Conservation (phyloP, 208 protist genomes). For the Balamuthia mandrillaris region DNA sequence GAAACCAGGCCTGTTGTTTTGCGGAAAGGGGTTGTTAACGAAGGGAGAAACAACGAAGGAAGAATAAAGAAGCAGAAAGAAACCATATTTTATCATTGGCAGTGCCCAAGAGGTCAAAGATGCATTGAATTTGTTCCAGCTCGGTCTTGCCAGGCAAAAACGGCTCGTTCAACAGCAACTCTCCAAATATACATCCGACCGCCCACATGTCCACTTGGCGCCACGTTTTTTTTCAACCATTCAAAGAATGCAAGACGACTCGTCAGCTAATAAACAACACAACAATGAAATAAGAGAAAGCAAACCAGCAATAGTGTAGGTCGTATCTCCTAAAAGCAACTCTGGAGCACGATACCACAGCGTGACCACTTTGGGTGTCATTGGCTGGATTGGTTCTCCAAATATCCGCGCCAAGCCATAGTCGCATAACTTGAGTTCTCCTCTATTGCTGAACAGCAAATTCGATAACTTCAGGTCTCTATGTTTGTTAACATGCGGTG, state of each 20-base stretch:
- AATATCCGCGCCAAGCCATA: conserved; percentile 55
- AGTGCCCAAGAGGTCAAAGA: conserved; percentile 54
- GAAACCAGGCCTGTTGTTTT: neutral
- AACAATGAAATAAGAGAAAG: neutral
- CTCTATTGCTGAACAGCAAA: conserved; percentile 62
- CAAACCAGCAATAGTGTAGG: conserved; percentile 40
- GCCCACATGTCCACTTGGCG: conserved; percentile 74
- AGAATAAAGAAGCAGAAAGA: neutral
- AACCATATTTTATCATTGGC: conserved; percentile 43
- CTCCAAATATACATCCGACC: conserved; percentile 74
- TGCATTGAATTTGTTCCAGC: conserved; percentile 44
- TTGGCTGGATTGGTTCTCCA: conserved; percentile 46
- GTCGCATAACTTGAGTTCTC: conserved; percentile 65
- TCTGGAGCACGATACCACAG: conserved; percentile 67
- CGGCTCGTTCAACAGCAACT: conserved; percentile 54
- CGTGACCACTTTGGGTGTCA: conserved; percentile 60
- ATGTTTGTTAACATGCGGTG: too few species aligned
- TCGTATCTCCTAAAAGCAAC: conserved; percentile 54
- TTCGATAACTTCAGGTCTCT: conserved; percentile 72
- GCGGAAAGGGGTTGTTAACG: neutral
- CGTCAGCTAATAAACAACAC: neutral
- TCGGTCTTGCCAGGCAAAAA: conserved; percentile 55
- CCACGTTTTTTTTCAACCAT: neutral
- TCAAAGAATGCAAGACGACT: too few species aligned
- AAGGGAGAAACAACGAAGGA: neutral